These are phyloP conservation scores for Pterothamnion heteromorphum DNA, from an alignment of 31 red algal species.

Conservation along the genomic window DNA sequence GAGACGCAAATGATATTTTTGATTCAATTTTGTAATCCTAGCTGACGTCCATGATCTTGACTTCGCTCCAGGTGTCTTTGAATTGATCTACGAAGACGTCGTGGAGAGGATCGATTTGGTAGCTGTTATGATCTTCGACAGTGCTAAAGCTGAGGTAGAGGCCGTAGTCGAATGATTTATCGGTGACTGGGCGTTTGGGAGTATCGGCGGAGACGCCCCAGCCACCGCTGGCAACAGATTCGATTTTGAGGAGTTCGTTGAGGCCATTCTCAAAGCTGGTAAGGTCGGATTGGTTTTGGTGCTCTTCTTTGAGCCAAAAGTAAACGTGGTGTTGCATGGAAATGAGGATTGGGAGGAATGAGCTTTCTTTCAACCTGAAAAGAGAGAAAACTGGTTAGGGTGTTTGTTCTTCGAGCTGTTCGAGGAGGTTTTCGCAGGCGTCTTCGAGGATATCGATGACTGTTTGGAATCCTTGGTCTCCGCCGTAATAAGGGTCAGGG, in stretches of 20 bases:
- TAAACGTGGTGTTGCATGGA: constrained; percentile 25
- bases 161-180: not conserved
- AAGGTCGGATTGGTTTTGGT: not conserved
- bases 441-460: no score
- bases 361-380: no score
- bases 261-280: not conserved
- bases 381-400: no score
- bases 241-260: not conserved
- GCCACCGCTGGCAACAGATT: not conserved
- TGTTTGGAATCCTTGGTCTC: no score
- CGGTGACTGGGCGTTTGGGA: not conserved
- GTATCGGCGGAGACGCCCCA: not conserved
- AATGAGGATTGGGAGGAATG: not conserved
- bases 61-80: not conserved
- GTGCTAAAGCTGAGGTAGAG: not conserved
- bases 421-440: no score
- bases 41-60: not conserved
- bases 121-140: not conserved
- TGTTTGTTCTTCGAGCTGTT: no score
- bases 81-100: not conserved
- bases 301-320: constrained; percentile 28
- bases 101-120: not conserved
- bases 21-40: no score
- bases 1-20: no score
- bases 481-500: no score